Conservation (phyloP, 2,329 filamentous ascomycete species). For the Xylaria hypoxylon region DNA sequence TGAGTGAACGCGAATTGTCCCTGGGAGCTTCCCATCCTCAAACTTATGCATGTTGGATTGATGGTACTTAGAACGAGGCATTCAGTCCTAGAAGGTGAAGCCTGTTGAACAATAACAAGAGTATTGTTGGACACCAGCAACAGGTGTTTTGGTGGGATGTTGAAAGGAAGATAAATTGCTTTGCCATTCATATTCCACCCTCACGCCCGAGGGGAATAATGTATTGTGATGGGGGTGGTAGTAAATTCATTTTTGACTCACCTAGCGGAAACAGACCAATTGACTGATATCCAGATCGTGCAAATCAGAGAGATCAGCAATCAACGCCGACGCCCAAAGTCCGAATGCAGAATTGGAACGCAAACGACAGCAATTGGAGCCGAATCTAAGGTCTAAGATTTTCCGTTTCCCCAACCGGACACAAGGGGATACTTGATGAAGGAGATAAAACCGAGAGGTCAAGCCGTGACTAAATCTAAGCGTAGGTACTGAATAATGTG, state of each 20-base stretch:
- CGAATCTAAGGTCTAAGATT: constrained; percentile 42
- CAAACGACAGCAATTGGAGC: constrained; percentile 48
- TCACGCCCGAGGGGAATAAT: background rate
- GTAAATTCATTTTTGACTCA: constrained; percentile 31
- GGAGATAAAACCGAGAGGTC: constrained; percentile 36
- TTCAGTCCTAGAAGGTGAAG: background rate
- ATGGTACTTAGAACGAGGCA: too few relatives aligned
- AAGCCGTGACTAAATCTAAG: constrained; percentile 34
- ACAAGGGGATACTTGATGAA: constrained; percentile 36
- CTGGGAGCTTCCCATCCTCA: too few relatives aligned
- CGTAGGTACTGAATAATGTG: constrained; percentile 32
- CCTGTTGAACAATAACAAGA: background rate
- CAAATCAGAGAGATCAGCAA: constrained; percentile 50
- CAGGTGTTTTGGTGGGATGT: background rate
- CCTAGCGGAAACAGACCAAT: constrained; percentile 44
- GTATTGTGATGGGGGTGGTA: background rate
- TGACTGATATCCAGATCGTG: constrained; percentile 50
- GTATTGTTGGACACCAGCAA: background rate
- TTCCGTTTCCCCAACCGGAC: constrained; percentile 38
- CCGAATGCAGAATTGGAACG: constrained; percentile 48
- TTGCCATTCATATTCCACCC: background rate
- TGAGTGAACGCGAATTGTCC: too few relatives aligned
- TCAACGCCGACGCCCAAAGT: constrained; percentile 52
- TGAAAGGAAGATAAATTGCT: background rate
- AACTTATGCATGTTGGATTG: too few relatives aligned